Conservation (phyloP, 1,284 basidiomycete species). For the Pseudozyma sp. region DNA sequence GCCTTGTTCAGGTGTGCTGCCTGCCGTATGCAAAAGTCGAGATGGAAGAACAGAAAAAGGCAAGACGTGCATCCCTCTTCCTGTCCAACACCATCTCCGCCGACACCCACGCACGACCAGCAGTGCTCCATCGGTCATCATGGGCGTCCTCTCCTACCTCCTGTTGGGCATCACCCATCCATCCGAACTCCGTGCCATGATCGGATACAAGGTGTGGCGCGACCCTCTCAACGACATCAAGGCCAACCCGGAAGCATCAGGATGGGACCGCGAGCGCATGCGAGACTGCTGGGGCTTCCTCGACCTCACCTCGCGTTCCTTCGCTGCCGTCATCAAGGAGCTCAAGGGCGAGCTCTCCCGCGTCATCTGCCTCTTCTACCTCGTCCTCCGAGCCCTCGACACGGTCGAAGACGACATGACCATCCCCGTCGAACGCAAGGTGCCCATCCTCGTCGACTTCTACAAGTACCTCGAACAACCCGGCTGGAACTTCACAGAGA, state of each 20-base stretch:
- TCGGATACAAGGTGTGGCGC: conserved; percentile 70
- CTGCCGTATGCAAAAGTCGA: no score
- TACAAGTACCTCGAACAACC: conserved; percentile 83
- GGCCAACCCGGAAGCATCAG: conserved; percentile 64
- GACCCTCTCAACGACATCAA: conserved; percentile 70
- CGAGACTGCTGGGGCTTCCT: conserved; percentile 89
- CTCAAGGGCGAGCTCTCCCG: conserved; percentile 93
- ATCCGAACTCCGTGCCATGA: conserved; percentile 66
- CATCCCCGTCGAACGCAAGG: conserved; percentile 85
- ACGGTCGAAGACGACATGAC: conserved; percentile 99
- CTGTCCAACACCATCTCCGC: not conserved
- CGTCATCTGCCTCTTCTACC: conserved; percentile 91
- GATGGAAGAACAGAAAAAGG: no score
- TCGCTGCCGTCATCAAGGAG: conserved; percentile 94
- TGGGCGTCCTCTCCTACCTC: conserved; percentile 41
- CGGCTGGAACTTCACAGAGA: conserved; percentile 88
- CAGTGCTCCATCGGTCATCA: conserved; percentile 4
- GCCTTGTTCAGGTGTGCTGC: not conserved
- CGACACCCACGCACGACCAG: not conserved
- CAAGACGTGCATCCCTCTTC: not conserved
- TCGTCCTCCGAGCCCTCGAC: conserved; percentile 91
- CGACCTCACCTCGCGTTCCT: conserved; percentile 88
- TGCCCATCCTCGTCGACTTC: conserved; percentile 85
- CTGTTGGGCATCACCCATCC: conserved; percentile 61
- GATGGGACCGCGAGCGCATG: conserved; percentile 74